Evolutionary conservation across 768 basidiomycete genomes (phyloP).

Genomic region (Tricholoma bakamatsutake): DNA sequence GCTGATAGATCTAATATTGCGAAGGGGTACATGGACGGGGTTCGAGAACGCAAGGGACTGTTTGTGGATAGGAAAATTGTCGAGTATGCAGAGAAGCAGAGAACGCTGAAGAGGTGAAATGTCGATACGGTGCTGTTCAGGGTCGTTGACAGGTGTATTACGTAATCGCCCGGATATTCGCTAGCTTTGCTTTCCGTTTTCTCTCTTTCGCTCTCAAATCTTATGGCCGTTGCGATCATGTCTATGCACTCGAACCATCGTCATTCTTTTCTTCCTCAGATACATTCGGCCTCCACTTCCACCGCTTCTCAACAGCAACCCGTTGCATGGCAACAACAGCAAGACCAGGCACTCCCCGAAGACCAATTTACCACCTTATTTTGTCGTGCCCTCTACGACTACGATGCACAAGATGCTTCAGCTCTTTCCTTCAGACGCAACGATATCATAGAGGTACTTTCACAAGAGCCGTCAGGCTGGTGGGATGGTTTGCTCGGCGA

Average conservation of each 20-base stretch:
- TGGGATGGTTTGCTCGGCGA: conserved; percentile 94
- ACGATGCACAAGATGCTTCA: conserved; percentile 80
- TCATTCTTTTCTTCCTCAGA: conserved; percentile 17
- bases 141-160: neutral
- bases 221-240: conserved; percentile 28
- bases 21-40: conserved; percentile 85
- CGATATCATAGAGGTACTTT: conserved; percentile 92
- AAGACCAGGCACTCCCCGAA: conserved; percentile 35
- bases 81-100: conserved; percentile 94
- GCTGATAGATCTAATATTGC: conserved; percentile 92
- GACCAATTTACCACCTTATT: conserved; percentile 72
- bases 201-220: conserved; percentile 4
- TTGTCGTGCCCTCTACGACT: conserved; percentile 90
- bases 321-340: conserved; percentile 20
- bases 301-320: conserved; percentile 10
- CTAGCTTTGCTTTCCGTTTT: conserved; percentile 7
- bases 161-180: conserved; percentile 9
- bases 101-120: conserved; percentile 67
- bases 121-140: neutral
- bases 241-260: conserved; percentile 21
- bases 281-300: conserved; percentile 15
- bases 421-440: conserved; percentile 83
- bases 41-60: conserved; percentile 90
- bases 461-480: conserved; percentile 91
- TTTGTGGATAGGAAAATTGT: conserved; percentile 95